These are phyloP conservation scores for Entomortierella beljakovae DNA, from an alignment of 192 early-diverging fungal species.

Conservation along the genomic window DNA sequence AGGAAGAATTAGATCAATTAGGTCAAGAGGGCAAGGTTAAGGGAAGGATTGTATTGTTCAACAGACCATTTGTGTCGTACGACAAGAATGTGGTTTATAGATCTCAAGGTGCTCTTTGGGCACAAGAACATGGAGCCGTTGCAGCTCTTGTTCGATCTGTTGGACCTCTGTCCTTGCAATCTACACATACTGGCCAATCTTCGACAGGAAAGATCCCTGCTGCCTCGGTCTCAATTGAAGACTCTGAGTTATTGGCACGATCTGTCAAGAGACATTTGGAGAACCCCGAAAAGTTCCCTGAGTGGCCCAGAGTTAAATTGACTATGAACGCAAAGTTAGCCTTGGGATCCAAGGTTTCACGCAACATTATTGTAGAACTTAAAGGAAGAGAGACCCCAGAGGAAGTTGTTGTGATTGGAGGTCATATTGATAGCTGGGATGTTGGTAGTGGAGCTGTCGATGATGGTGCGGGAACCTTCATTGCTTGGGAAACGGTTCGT, in stretches of 20 bases:
- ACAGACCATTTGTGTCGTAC: conserved; percentile 54
- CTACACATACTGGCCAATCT: conserved; percentile 64
- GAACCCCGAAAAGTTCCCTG: conserved; percentile 32
- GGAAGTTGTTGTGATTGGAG: conserved; percentile 65
- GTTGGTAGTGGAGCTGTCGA: conserved; percentile 69
- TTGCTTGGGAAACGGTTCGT: conserved; percentile 55
- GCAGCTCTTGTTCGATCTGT: conserved; percentile 65
- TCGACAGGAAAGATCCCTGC: conserved; percentile 61
- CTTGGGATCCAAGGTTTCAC: conserved; percentile 56
- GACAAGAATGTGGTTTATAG: conserved; percentile 28
- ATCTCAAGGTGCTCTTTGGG: conserved; percentile 36
- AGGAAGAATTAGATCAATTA: conserved; percentile 58
- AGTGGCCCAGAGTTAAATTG: conserved; percentile 65
- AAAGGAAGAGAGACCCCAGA: conserved; percentile 60
- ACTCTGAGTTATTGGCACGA: conserved; percentile 65
- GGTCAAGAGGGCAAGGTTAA: conserved; percentile 53
- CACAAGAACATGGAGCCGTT: conserved; percentile 61
- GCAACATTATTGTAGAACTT: conserved; percentile 68
- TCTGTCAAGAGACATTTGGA: conserved; percentile 54
- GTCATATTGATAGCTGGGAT: conserved; percentile 64
- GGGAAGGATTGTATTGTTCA: conserved; percentile 64
- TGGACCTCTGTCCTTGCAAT: conserved; percentile 58
- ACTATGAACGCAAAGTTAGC: conserved; percentile 55
- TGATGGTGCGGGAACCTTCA: conserved; percentile 69
- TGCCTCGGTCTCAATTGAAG: conserved; percentile 64